These are phyloP conservation scores for Gloeostereum incarnatum DNA, from an alignment of 768 basidiomycete species.

Conservation along the genomic window DNA sequence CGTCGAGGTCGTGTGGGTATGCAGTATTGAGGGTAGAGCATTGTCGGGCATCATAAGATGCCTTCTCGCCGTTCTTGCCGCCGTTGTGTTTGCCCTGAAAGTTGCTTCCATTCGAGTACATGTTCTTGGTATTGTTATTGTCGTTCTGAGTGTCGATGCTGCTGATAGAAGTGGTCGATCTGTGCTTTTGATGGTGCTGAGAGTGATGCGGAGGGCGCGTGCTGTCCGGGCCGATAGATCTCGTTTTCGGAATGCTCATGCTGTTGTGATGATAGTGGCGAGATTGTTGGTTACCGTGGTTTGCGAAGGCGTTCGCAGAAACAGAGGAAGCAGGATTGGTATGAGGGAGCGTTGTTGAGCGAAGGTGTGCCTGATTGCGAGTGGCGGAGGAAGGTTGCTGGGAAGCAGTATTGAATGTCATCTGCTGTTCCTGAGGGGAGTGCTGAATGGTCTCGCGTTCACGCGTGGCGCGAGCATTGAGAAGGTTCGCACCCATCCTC, in stretches of 20 bases:
- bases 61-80: slow-evolving; percentile 2
- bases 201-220: slow-evolving; percentile 10
- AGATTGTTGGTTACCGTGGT: slow-evolving; percentile 16
- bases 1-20: slow-evolving; percentile 7
- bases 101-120: slow-evolving; percentile 6
- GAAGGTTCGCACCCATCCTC: too few species aligned
- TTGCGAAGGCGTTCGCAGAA: background rate
- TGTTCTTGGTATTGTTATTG: slow-evolving; percentile 10
- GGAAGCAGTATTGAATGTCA: background rate
- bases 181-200: slow-evolving; percentile 12
- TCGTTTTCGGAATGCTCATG: slow-evolving; percentile 30
- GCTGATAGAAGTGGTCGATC: slow-evolving; percentile 15
- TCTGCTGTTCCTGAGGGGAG: background rate
- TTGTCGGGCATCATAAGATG: slow-evolving; percentile 1
- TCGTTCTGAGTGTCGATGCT: slow-evolving; percentile 11
- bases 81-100: slow-evolving; percentile 5
- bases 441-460: too few species aligned
- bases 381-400: background rate
- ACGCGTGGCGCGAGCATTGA: too few species aligned
- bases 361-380: slow-evolving; percentile 24
- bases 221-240: slow-evolving; percentile 22
- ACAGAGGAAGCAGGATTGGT: slow-evolving; percentile 19
- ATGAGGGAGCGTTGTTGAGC: slow-evolving; percentile 36
- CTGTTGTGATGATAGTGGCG: slow-evolving; percentile 40
- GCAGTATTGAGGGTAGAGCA: slow-evolving; percentile 3